These are phyloP conservation scores for Solanum medicagineum DNA, from an alignment of 257 asterid species.

Conservation along the genomic window DNA sequence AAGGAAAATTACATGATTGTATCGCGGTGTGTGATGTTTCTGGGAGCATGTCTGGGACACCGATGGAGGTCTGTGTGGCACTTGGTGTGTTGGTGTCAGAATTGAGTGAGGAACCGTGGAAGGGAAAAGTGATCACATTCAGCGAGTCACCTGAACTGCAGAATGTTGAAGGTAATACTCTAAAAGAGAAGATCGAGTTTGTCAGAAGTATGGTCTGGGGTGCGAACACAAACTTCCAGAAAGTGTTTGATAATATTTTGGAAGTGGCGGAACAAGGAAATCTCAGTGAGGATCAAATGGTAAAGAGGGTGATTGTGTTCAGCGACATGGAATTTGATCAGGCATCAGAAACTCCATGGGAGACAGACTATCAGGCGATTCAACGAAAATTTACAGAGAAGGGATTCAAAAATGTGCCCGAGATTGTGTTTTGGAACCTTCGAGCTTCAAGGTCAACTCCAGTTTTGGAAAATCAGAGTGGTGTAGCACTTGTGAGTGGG, in stretches of 20 bases:
- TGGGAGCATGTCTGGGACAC: conserved; percentile 31
- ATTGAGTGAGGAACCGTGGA: conserved; percentile 53
- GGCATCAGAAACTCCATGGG: background rate
- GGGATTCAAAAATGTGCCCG: conserved; percentile 36
- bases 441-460: conserved; percentile 38
- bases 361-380: conserved; percentile 25
- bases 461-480: conserved; percentile 28
- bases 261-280: conserved; percentile 4
- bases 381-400: conserved; percentile 35
- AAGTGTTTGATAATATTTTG: conserved; percentile 1
- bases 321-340: conserved; percentile 8
- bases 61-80: conserved; percentile 47
- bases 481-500: conserved; percentile 52
- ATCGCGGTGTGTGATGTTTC: conserved; percentile 50
- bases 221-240: background rate
- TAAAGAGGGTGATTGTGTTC: conserved; percentile 4
- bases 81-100: conserved; percentile 44
- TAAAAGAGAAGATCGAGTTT: conserved; percentile 20
- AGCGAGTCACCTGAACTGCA: conserved; percentile 29
- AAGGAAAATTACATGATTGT: conserved; percentile 39
- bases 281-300: background rate
- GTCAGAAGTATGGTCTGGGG: conserved; percentile 32
- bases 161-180: conserved; percentile 16
- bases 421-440: conserved; percentile 62
- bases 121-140: conserved; percentile 42